Evolutionary conservation across 768 basidiomycete species (phyloP).

Genomic region (Gymnopilus junonius): DNA sequence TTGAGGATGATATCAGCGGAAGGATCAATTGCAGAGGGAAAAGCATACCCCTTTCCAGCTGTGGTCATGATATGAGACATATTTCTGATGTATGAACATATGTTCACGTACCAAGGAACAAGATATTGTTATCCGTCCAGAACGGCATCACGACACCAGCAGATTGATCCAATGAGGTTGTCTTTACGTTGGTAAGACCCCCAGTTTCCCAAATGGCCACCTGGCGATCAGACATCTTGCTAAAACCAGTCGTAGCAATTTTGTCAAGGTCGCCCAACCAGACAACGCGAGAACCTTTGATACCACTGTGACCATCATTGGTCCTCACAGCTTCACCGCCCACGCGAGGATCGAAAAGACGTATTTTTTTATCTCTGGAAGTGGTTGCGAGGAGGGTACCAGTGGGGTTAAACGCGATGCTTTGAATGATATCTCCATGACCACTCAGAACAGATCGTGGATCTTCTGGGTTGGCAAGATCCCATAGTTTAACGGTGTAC

Average conservation of each 20-base stretch:
- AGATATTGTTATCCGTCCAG: constrained; percentile 92
- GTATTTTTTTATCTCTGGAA: constrained; percentile 89
- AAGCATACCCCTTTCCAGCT: constrained; percentile 84
- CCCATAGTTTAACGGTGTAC: constrained; percentile 90
- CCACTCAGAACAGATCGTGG: constrained; percentile 66
- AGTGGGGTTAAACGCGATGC: constrained; percentile 77
- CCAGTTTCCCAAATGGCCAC: constrained; percentile 89
- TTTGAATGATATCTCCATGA: constrained; percentile 89
- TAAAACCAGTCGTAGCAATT: constrained; percentile 95
- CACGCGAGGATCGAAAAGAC: constrained; percentile 88
- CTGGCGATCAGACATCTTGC: constrained; percentile 95
- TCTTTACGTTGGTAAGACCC: constrained; percentile 76
- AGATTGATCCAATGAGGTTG: constrained; percentile 81
- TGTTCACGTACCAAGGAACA: constrained; percentile 68
- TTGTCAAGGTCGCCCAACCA: constrained; percentile 93
- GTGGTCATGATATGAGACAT: constrained; percentile 10
- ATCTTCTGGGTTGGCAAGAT: constrained; percentile 75
- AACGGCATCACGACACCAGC: constrained; percentile 97
- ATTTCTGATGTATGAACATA: not conserved
- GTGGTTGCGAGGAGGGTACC: constrained; percentile 89
- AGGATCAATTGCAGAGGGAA: not conserved
- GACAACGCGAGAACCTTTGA: constrained; percentile 87
- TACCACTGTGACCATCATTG: constrained; percentile 88
- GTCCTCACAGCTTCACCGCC: constrained; percentile 82
- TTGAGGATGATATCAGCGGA: constrained; percentile 6